These are phyloP conservation scores for Orbilia brochopaga DNA, from an alignment of 2,329 filamentous ascomycete genomes.

Conservation along the genomic window DNA sequence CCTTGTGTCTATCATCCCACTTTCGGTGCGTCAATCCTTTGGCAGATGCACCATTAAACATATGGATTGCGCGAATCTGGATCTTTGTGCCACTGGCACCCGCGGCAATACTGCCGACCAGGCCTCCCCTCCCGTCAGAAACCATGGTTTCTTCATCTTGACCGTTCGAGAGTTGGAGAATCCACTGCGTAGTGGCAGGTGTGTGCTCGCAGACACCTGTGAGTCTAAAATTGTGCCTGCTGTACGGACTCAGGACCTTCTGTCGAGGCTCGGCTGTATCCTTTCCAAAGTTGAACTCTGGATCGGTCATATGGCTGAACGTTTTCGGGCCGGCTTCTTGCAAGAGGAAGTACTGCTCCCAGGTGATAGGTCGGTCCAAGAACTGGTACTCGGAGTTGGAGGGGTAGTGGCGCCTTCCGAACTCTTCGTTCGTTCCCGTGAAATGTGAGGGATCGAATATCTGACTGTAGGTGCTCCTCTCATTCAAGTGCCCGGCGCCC, in stretches of 20 bases:
- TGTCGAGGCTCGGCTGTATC: conserved; percentile 25
- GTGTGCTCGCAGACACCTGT: conserved; percentile 26
- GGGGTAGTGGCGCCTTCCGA: conserved; percentile 82
- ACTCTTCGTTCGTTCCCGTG: conserved; percentile 73
- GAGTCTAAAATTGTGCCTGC: conserved; percentile 31
- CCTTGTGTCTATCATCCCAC: conserved; percentile 28
- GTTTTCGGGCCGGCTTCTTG: conserved; percentile 18
- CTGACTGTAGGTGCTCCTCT: conserved; percentile 67
- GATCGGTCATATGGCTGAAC: conserved; percentile 13
- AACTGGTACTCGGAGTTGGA: conserved; percentile 59
- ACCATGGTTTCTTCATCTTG: conserved; percentile 18
- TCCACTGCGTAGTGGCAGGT: conserved; percentile 18
- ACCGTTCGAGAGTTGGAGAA: conserved; percentile 23
- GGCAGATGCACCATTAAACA: conserved; percentile 26
- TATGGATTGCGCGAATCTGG: conserved; percentile 10
- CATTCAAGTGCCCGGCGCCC: conserved; percentile 77
- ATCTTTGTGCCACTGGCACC: conserved; percentile 14
- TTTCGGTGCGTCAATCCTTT: conserved; percentile 23
- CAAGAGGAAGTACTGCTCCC: conserved; percentile 27
- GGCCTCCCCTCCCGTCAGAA: conserved; percentile 28
- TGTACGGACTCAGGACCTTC: conserved; percentile 14
- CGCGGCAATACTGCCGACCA: conserved; percentile 23
- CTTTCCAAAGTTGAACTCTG: conserved; percentile 22
- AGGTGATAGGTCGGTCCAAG: conserved; percentile 21
- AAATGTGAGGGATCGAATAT: conserved; percentile 71